A percentile compares a stretch with the other conserved stretches of the same genome.
Conservation (phyloP, 1,139 yeast species). For the Diutina rugosa region DNA sequence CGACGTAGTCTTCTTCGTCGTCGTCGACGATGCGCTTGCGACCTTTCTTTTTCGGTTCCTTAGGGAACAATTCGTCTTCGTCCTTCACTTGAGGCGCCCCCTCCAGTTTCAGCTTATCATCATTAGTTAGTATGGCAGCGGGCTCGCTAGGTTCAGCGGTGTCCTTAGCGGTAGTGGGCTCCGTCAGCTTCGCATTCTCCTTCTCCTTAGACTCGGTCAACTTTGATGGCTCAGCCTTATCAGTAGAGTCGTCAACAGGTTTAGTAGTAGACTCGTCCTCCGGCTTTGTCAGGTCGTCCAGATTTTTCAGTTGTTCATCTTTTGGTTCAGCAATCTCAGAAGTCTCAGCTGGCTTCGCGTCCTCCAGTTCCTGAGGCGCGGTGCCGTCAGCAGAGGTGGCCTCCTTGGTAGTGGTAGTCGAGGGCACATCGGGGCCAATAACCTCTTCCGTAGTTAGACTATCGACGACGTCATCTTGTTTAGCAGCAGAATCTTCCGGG, state of each 20-base stretch:
- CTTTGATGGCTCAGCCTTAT: background rate
- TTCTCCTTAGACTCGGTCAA: background rate
- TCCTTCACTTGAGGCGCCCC: background rate
- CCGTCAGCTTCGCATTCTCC: background rate
- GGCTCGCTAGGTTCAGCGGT: background rate
- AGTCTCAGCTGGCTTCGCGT: background rate
- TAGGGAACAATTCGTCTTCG: background rate
- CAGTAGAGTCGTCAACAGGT: background rate
- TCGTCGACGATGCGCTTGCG: constrained; percentile 1
- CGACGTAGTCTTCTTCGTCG: background rate
- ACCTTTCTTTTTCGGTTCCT: background rate
- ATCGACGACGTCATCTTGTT: background rate
- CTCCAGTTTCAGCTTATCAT: background rate
- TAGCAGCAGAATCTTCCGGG: background rate
- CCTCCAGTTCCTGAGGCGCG: background rate
- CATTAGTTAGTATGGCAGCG: background rate
- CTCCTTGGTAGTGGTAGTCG: background rate
- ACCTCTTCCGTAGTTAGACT: background rate
- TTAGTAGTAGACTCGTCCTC: background rate
- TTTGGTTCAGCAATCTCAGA: background rate
- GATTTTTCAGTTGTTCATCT: no score
- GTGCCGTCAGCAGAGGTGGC: background rate
- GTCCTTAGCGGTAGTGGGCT: background rate
- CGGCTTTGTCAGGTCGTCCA: background rate
- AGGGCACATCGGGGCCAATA: background rate